Evolutionary conservation across 2,329 filamentous ascomycete species (phyloP), one percentile per base, ranked within the genome.

Genomic region (Pseudocercospora macadamiae): DNA sequence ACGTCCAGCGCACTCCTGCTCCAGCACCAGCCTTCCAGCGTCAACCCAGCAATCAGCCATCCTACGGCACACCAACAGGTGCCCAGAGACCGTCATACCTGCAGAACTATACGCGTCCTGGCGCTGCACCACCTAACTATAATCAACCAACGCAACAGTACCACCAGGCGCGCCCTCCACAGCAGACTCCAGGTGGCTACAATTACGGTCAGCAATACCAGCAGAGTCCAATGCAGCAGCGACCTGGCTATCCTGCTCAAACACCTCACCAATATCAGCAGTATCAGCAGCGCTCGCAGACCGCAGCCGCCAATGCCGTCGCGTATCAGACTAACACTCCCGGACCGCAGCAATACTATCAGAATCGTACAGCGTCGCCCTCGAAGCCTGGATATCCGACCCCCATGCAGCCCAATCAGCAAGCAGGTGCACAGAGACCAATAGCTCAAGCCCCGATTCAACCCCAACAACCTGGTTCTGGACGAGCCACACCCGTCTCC

Each of bases 331-430:
- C 62, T 32, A 64, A 63, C 55, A 47, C 60, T 26, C 26, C 49
- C n/a, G 26, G 59, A 6, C 64, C 64, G 23, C 60, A 59, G 25
- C 65, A 55, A 32, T 52, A 55, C 2, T 52, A 55, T 3, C 65
- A 62, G 59, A 64, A 62, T 26, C 67, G 69, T 18, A 72, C 66
- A 8, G 64, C 59, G 4, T 71, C 69, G 1, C 71, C 69, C 3
- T 63, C 63, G 21, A 68, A 67, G 49, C 55, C 64, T 8, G 57
- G 59, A 28, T 66, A 64, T 19, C 52, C 54, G 2, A 48, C 34
- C 18, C 62, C 49, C 26, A 56, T 36, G 34, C 55, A 57, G 19
- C 52, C 45, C 25, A 57, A 52, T 30, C 61, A 57, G 23, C 55
- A 59, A 19, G n/a, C 47, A 30, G 47, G 47, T 12, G 59, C 48